Conservation (phyloP, 805 yeast genomes). For the Saccharomycopsis sp. region DNA sequence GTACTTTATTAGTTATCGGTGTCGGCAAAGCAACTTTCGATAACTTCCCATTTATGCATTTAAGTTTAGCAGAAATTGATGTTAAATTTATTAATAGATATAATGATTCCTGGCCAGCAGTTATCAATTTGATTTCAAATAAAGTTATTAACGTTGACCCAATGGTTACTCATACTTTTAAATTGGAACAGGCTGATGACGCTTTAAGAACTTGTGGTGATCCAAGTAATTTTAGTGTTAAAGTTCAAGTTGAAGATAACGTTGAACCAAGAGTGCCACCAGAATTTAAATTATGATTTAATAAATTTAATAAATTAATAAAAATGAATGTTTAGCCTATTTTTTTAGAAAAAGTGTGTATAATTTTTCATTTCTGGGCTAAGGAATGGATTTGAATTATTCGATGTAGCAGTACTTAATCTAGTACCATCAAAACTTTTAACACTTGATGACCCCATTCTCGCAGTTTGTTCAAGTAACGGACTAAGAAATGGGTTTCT, state of each 20-base stretch:
- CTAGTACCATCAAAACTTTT: background rate
- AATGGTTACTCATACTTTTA: conserved; percentile 44
- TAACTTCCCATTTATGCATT: conserved; percentile 48
- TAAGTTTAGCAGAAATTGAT: conserved; percentile 45
- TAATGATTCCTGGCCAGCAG: conserved; percentile 53
- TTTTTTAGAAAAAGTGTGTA: background rate
- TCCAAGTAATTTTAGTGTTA: conserved; percentile 13
- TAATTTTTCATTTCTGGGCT: background rate
- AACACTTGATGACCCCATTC: background rate
- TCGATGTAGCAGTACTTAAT: background rate
- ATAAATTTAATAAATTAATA: background rate
- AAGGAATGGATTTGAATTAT: background rate
- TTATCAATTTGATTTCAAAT: conserved; percentile 39
- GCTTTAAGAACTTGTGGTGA: conserved; percentile 31
- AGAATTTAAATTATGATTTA: background rate
- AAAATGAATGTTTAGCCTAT: background rate
- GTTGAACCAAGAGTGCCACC: conserved; percentile 10
- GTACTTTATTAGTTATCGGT: conserved; percentile 42
- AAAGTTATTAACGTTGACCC: conserved; percentile 38
- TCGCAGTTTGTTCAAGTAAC: conserved; percentile 3
- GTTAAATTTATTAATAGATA: conserved; percentile 47
- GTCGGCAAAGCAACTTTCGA: conserved; percentile 42
- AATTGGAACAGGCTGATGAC: conserved; percentile 38
- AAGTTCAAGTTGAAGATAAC: conserved; percentile 16
- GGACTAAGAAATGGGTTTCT: conserved; percentile 13